These are phyloP conservation scores for Elaeagnus macrophylla DNA, from an alignment of 306 rosid species.

Conservation along the genomic window DNA sequence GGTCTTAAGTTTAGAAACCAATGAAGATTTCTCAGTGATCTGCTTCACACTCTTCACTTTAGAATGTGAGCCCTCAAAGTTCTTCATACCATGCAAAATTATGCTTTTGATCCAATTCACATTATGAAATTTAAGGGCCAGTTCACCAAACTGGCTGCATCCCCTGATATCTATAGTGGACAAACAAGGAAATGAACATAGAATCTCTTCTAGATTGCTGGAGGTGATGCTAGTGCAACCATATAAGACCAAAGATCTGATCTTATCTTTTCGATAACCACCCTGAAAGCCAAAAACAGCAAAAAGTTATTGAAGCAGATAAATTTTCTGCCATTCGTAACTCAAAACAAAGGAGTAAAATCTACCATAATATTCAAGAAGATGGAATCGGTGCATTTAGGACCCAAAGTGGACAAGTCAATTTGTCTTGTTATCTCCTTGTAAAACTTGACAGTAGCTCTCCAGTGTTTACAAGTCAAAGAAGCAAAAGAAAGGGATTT, in stretches of 20 bases:
- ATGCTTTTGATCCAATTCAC: conserved; percentile 79
- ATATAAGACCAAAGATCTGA: conserved; percentile 57
- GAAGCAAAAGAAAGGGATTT: conserved; percentile 72
- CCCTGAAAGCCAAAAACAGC: conserved; percentile 54
- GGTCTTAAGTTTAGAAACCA: conserved; percentile 47
- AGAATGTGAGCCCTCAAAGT: conserved; percentile 49
- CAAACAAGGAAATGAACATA: conserved; percentile 59
- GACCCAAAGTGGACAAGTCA: conserved; percentile 67
- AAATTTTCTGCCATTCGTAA: conserved; percentile 12
- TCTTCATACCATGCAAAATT: conserved; percentile 31
- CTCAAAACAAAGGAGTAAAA: conserved; percentile 20
- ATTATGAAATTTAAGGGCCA: conserved; percentile 48
- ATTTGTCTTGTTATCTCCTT: conserved; percentile 64
- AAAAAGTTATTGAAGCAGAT: conserved; percentile 20
- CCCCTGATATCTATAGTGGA: conserved; percentile 75
- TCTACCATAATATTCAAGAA: conserved; percentile 67
- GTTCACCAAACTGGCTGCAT: conserved; percentile 72
- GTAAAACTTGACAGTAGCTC: conserved; percentile 59
- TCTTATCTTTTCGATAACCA: conserved; percentile 58
- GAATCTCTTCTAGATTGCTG: conserved; percentile 63
- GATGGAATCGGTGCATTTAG: conserved; percentile 61
- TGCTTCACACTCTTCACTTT: conserved; percentile 67
- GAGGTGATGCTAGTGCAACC: conserved; percentile 73
- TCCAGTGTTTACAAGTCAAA: conserved; percentile 87
- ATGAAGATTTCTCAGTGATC: conserved; percentile 48